Percentiles rank a stretch among this genome's conserved stretches.
phyloP scores from a whole-genome alignment of 148 eudicot species.

The Rhododendron mucronatum region DNA sequence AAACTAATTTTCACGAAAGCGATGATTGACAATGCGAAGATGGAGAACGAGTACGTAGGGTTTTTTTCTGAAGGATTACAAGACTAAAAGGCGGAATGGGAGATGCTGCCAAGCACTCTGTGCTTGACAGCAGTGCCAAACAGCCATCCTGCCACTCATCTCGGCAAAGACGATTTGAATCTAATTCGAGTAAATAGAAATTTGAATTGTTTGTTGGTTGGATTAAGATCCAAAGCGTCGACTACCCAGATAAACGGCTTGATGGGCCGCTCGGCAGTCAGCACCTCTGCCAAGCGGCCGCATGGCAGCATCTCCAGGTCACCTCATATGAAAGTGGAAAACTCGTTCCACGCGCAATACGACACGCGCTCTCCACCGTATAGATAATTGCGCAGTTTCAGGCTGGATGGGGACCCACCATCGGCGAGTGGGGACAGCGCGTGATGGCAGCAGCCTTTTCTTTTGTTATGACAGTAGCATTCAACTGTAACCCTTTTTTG shows the following conservation, averaged over 20 bases:
- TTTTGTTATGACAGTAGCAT: not conserved
- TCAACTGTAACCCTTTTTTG: constrained; percentile 3
- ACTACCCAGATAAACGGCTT: too few relatives aligned
- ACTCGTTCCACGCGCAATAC: not conserved
- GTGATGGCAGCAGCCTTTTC: constrained; percentile 22
- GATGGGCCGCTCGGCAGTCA: too few relatives aligned
- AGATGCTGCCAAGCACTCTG: too few relatives aligned
- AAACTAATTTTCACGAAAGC: too few relatives aligned
- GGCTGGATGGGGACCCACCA: constrained; percentile 10
- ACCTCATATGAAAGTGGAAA: not conserved
- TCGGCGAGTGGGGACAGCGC: constrained; percentile 27
- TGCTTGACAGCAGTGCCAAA: too few relatives aligned
- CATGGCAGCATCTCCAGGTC: too few relatives aligned
- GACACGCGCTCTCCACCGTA: not conserved
- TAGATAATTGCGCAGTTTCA: constrained; percentile 16
- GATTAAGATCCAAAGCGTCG: too few relatives aligned
- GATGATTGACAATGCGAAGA: not conserved
- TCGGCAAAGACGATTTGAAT: too few relatives aligned
- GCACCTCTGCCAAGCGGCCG: too few relatives aligned
- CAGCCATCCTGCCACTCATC: too few relatives aligned
- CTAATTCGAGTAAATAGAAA: too few relatives aligned
- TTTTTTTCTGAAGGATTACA: not conserved
- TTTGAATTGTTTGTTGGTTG: accelerated
- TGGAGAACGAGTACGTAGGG: not conserved
- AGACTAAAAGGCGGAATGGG: too few relatives aligned